Conservation (phyloP, 2,329 filamentous ascomycete species). For the Diaporthe sp. region DNA sequence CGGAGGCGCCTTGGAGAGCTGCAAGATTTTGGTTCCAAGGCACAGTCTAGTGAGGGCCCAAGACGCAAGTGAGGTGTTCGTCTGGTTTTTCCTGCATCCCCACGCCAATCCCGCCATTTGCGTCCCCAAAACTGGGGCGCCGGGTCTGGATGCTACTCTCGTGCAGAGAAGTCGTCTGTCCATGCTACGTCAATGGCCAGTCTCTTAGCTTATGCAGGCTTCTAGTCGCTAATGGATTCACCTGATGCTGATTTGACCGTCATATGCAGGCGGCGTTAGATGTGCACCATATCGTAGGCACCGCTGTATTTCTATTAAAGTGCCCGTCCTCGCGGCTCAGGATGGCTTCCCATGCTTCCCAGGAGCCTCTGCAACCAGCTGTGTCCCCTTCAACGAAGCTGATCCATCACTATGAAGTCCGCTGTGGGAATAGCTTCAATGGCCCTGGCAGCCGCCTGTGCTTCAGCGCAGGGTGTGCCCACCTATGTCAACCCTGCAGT, state of each 20-base stretch:
- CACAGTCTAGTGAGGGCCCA: conserved; percentile 9
- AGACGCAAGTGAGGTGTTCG: conserved; percentile 15
- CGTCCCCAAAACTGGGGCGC: conserved; percentile 4
- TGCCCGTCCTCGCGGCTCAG: background rate
- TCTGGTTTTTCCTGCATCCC: conserved; percentile 5
- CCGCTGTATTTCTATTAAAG: background rate
- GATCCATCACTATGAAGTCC: conserved; percentile 2
- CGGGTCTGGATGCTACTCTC: conserved; percentile 14
- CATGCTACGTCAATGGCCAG: conserved; percentile 13
- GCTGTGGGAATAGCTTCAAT: background rate
- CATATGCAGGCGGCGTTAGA: conserved; percentile 14
- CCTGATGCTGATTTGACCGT: conserved; percentile 15
- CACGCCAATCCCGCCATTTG: background rate
- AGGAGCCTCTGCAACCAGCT: background rate
- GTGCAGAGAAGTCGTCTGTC: background rate
- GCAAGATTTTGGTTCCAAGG: background rate
- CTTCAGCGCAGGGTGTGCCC: conserved; percentile 35
- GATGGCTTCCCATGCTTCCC: background rate
- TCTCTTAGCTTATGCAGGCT: background rate
- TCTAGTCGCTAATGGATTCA: background rate
- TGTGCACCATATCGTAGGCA: background rate
- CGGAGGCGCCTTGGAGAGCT: conserved; percentile 5
- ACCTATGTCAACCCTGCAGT: conserved; percentile 44
- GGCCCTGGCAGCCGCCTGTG: conserved; percentile 9
- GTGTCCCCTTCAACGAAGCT: background rate